These are phyloP conservation scores for Lodderomyces jiufengensis DNA, from an alignment of 1,139 yeast species.

Conservation along the genomic window DNA sequence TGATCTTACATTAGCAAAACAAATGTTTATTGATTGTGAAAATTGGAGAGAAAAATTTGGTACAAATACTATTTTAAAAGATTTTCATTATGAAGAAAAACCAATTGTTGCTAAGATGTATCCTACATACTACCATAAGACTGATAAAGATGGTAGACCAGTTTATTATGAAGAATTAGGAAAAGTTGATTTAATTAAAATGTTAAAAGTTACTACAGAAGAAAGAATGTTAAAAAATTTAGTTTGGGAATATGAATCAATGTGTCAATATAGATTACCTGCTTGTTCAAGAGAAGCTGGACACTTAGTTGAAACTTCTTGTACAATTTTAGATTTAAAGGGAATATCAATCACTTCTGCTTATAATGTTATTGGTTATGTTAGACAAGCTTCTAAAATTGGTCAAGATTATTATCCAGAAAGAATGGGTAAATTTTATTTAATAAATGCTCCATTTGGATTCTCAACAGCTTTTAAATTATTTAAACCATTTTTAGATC, in stretches of 20 bases:
- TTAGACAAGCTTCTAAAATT: conserved; percentile 85
- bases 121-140: conserved; percentile 97
- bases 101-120: conserved; percentile 83
- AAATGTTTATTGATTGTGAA: conserved; percentile 86
- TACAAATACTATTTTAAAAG: conserved; percentile 77
- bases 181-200: conserved; percentile 78
- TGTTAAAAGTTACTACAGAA: conserved; percentile 91
- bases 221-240: conserved; percentile 94
- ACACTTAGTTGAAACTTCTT: conserved; percentile 83
- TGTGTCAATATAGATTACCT: conserved; percentile 78
- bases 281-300: conserved; percentile 89
- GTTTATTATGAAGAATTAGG: conserved; percentile 94
- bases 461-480: conserved; percentile 89
- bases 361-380: conserved; percentile 80
- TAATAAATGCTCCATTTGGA: conserved; percentile 96
- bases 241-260: conserved; percentile 97
- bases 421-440: conserved; percentile 96
- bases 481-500: conserved; percentile 92
- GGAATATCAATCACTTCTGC: conserved; percentile 87
- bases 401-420: conserved; percentile 99
- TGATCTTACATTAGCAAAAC: conserved; percentile 71
- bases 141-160: conserved; percentile 96
- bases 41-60: conserved; percentile 89
- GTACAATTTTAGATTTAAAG: conserved; percentile 92
- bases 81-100: conserved; percentile 88